A percentile compares a stretch with the other conserved stretches of the same genome.
Evolutionary conservation across 257 asterid genomes (phyloP).

Genomic region (Lavandula angustifolia): DNA sequence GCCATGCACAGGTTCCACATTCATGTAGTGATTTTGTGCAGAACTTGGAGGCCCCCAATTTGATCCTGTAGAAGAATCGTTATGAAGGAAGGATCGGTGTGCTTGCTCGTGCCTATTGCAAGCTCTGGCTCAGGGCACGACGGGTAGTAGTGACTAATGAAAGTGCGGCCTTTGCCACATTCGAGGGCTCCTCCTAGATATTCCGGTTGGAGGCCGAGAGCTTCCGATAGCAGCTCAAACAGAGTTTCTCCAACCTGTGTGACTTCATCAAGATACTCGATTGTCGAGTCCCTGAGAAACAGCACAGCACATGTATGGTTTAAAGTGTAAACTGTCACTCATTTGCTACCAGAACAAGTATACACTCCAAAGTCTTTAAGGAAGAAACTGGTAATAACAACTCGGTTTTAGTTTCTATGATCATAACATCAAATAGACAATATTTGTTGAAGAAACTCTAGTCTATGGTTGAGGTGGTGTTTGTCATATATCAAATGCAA

Average conservation of each 20-base stretch:
- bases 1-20: conserved; percentile 53
- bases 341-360: too few species aligned
- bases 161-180: conserved; percentile 42
- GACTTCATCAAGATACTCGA: conserved; percentile 43
- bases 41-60: conserved; percentile 65
- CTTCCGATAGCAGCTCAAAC: conserved; percentile 60
- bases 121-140: conserved; percentile 73
- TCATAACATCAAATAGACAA: too few species aligned
- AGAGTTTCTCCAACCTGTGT: conserved; percentile 47
- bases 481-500: too few species aligned
- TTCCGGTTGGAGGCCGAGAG: conserved; percentile 59
- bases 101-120: conserved; percentile 60
- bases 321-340: too few species aligned
- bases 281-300: conserved; percentile 42
- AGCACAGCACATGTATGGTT: not conserved
- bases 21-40: conserved; percentile 50
- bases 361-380: too few species aligned
- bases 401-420: too few species aligned
- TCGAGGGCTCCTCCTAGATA: conserved; percentile 39
- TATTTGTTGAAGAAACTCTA: too few species aligned
- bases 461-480: too few species aligned
- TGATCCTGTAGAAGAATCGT: conserved; percentile 70
- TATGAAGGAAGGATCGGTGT: conserved; percentile 61
- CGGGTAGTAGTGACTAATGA: conserved; percentile 64
- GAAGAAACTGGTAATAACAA: too few species aligned